Evolutionary conservation across 106 monocot genomes (phyloP).

Genomic region (Allium sativum): DNA sequence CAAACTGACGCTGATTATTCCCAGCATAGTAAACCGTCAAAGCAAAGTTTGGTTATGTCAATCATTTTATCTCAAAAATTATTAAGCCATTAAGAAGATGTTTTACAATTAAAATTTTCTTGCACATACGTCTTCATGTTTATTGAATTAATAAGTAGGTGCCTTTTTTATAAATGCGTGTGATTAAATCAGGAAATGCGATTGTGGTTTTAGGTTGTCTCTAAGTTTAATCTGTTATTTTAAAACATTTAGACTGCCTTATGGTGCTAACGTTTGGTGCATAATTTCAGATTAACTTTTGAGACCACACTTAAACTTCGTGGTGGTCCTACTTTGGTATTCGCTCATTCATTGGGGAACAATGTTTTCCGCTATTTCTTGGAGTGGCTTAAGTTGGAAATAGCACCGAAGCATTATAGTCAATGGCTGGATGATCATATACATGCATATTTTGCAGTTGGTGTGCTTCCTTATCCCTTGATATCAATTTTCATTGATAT

Average conservation of each 20-base stretch:
- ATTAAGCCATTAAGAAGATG: too few relatives aligned
- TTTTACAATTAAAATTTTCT: too few relatives aligned
- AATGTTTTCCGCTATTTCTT: constrained; percentile 98
- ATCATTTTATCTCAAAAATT: too few relatives aligned
- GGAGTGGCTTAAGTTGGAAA: constrained; percentile 97
- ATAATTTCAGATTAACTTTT: constrained; percentile 58
- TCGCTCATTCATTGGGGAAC: constrained; percentile 97
- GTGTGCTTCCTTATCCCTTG: constrained; percentile 19
- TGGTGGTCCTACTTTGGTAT: constrained; percentile 86
- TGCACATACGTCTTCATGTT: background rate
- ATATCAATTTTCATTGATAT: too few relatives aligned
- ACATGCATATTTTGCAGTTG: constrained; percentile 99
- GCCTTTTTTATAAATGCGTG: too few relatives aligned
- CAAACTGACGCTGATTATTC: too few relatives aligned
- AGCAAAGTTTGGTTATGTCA: too few relatives aligned
- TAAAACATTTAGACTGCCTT: too few relatives aligned
- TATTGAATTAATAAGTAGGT: background rate
- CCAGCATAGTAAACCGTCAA: too few relatives aligned
- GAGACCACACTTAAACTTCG: constrained; percentile 85
- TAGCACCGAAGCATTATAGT: constrained; percentile 86
- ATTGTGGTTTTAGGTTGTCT: too few relatives aligned
- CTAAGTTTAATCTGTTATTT: too few relatives aligned
- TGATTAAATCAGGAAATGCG: too few relatives aligned
- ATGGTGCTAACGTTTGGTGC: background rate
- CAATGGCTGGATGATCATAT: constrained; percentile 98